Evolutionary conservation across 495 filamentous ascomycete species (phyloP).

Genomic region (Hypoxylon fuscum): DNA sequence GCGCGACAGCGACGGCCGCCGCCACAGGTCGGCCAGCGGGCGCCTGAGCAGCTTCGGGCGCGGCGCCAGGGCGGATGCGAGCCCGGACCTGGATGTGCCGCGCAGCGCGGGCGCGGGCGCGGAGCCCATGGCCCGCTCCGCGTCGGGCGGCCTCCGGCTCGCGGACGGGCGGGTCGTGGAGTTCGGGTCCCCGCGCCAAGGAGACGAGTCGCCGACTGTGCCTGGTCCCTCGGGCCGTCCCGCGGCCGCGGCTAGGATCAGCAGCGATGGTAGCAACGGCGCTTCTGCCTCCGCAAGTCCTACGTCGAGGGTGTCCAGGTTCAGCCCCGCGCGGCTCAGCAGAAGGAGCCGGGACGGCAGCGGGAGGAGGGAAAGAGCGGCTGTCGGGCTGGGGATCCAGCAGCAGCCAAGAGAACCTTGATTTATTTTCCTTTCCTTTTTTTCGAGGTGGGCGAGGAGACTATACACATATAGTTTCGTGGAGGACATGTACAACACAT

Average conservation of each 20-base stretch:
- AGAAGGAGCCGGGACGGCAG: constrained; percentile 14
- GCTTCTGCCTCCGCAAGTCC: constrained; percentile 5
- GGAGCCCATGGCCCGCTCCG: constrained; percentile 42
- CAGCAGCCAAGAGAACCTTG: background rate
- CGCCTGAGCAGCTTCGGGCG: constrained; percentile 4
- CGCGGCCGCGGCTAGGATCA: background rate
- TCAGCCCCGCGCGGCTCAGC: constrained; percentile 22
- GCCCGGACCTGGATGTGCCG: background rate
- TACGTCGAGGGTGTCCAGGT: constrained; percentile 1
- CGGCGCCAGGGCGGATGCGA: constrained; percentile 2
- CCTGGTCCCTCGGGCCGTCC: background rate
- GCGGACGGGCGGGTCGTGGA: constrained; percentile 43
- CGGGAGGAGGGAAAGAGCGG: background rate
- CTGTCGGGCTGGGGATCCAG: constrained; percentile 29
- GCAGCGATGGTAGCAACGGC: background rate
- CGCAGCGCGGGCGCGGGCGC: constrained; percentile 5
- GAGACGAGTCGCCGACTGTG: background rate
- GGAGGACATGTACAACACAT: background rate
- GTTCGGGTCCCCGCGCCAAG: constrained; percentile 39
- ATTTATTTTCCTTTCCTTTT: constrained; percentile 4
- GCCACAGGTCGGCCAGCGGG: constrained; percentile 17
- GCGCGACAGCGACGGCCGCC: constrained; percentile 17
- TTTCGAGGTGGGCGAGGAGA: no score
- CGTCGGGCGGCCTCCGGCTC: constrained; percentile 43
- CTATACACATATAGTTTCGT: background rate